Evolutionary conservation across 345 rosid genomes (phyloP), one percentile per base, ranked within the genome.

Genomic region (Lepidium didymum): DNA sequence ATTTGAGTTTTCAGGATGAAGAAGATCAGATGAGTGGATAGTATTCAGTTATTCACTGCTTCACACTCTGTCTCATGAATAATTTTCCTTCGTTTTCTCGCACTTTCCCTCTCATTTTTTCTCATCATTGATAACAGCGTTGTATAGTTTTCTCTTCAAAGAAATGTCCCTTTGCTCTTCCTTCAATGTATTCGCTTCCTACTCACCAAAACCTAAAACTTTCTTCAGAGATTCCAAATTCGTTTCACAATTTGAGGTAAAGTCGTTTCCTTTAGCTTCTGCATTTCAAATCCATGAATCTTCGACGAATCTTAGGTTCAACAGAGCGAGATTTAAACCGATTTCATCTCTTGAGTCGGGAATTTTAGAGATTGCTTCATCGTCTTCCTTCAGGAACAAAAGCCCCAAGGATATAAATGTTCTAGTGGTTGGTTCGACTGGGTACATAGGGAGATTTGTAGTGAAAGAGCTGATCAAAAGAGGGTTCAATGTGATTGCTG

Each of bases 391-490:
- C 53, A 83, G 96, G 75, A 77, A 37, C 83, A 93, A 84, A 68
- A 71, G 23, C 60, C 81, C 91, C 0, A 62, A 75, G 25, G 96
- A 88, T 44, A 72, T 90, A 41, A 93, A 93, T 71, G 64, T 93
- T 46, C 59, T 90, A 59, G 89, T 88, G 4, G 91, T 83, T 78
- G 98, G 97, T 70, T 90, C 98, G 12, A 93, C 98, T 35, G 98
- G 97, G 38, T 93, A 93, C 69, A 87, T 93, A 16, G 98, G 98
- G 4, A 90, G 84, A 60, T 90, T 93, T 79, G 97, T 90, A 16
- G 94, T 86, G 16, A 81, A 77, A 55, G 94, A 90, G 81, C 74
- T 93, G 57, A 80, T 88, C 50, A 77, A 72, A 25, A 87, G 92
- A 78, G 94, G 97, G 23, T 93, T 90, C 75, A 93, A 84, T 78